A percentile compares a stretch with the other conserved stretches of the same genome.
Conservation (phyloP, 2,329 filamentous ascomycete species). For the Periglandula ipomoeae region DNA sequence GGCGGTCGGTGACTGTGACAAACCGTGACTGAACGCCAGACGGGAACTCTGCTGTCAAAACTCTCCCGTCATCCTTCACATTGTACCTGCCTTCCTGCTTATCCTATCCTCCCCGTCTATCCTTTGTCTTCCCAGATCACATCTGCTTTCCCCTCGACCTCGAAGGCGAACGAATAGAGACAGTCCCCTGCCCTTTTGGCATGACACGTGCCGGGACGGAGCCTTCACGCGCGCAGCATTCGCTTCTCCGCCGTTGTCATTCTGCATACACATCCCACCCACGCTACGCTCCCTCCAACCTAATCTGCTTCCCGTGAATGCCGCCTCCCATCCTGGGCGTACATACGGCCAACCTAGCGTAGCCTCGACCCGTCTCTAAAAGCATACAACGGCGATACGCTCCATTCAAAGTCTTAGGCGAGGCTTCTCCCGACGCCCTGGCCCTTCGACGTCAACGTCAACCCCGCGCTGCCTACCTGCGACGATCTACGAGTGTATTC, state of each 20-base stretch:
- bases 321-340: background rate
- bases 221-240: background rate
- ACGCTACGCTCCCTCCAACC: background rate
- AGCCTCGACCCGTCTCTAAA: background rate
- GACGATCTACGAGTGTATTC: background rate
- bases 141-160: background rate
- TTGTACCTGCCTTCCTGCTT: too few species aligned
- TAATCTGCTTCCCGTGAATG: background rate
- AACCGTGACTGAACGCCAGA: too few species aligned
- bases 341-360: background rate
- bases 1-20: too few species aligned
- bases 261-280: background rate
- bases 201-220: constrained; percentile 2
- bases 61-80: too few species aligned
- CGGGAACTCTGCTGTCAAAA: too few species aligned
- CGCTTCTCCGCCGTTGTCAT: background rate
- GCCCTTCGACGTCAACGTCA: constrained; percentile 4
- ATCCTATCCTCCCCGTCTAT: background rate
- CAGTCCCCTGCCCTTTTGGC: background rate
- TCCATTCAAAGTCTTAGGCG: too few species aligned
- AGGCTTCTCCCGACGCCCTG: background rate
- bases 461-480: constrained; percentile 5
- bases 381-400: too few species aligned
- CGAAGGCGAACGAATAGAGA: background rate
- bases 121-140: background rate